A percentile compares a stretch with the other conserved stretches of the same genome.
These are phyloP conservation scores for Suillus discolor DNA, from an alignment of 768 basidiomycete genomes.

Conservation along the genomic window DNA sequence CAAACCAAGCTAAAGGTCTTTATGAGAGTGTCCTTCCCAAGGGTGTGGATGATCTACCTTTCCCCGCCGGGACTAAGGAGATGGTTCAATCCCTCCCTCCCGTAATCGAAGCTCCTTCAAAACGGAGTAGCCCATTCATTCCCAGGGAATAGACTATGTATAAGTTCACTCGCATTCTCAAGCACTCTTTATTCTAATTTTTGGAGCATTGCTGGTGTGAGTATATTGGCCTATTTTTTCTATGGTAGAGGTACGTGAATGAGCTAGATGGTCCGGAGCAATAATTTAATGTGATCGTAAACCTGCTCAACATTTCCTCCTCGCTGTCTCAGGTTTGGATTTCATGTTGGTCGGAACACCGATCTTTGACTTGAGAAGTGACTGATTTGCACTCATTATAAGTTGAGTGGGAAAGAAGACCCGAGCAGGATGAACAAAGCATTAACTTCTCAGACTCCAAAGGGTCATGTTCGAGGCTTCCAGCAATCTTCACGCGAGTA, in stretches of 20 bases:
- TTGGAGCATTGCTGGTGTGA: background rate
- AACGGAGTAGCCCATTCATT: conserved; percentile 79
- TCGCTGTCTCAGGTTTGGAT: background rate
- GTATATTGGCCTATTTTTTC: background rate
- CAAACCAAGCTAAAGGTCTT: conserved; percentile 69
- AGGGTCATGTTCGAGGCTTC: background rate
- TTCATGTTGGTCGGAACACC: background rate
- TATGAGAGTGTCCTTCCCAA: conserved; percentile 80
- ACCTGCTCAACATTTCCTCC: no score
- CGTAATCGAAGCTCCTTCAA: conserved; percentile 71
- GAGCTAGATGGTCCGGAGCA: background rate
- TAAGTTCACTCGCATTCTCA: conserved; percentile 9
- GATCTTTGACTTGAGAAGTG: background rate
- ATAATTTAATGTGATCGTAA: background rate
- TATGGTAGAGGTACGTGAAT: background rate
- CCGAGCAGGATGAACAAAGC: background rate
- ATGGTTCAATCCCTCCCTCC: conserved; percentile 67
- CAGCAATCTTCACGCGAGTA: no score
- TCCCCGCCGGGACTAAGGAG: conserved; percentile 87
- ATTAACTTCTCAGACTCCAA: background rate
- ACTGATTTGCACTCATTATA: background rate
- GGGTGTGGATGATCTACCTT: conserved; percentile 83
- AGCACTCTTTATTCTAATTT: background rate
- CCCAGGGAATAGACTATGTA: conserved; percentile 57
- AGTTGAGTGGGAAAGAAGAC: background rate